These are phyloP conservation scores for Trichoderma afroharzianum DNA, from an alignment of 2,329 filamentous ascomycete genomes.

Conservation along the genomic window DNA sequence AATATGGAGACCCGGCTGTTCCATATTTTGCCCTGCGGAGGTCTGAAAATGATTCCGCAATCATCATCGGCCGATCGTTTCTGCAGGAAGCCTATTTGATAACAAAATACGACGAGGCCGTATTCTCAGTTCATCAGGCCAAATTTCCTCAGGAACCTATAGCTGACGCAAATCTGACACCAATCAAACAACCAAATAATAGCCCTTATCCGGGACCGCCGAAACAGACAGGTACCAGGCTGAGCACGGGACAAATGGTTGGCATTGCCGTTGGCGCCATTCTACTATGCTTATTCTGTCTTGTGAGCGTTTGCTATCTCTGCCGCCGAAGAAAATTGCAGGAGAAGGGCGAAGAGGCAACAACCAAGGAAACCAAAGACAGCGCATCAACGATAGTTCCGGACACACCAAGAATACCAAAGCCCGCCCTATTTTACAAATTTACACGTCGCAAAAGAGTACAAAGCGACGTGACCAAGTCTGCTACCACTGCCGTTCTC, in stretches of 20 bases:
- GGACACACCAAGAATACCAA: conserved; percentile 24
- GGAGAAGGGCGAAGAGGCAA: conserved; percentile 23
- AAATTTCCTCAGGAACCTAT: conserved; percentile 44
- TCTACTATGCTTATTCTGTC: conserved; percentile 28
- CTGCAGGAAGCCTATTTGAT: conserved; percentile 65
- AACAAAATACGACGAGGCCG: conserved; percentile 51
- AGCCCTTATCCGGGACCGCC: conserved; percentile 45
- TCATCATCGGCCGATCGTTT: conserved; percentile 64
- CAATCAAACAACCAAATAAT: conserved; percentile 41
- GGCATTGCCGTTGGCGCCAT: conserved; percentile 46
- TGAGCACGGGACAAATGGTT: conserved; percentile 41
- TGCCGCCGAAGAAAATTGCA: conserved; percentile 32
- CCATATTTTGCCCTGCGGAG: conserved; percentile 66
- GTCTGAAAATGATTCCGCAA: conserved; percentile 48
- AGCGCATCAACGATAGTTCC: conserved; percentile 32
- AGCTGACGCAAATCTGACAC: conserved; percentile 38
- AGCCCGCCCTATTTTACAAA: conserved; percentile 37
- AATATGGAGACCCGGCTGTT: conserved; percentile 42
- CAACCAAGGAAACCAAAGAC: conserved; percentile 36
- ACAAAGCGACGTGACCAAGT: conserved; percentile 24
- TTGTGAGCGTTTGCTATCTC: conserved; percentile 32
- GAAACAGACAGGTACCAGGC: conserved; percentile 20
- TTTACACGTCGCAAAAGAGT: conserved; percentile 38
- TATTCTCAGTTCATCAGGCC: conserved; percentile 56
- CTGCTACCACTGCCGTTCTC: conserved; percentile 24